Evolutionary conservation across 768 basidiomycete genomes (phyloP).

Genomic region (Suillus fuscotomentosus): DNA sequence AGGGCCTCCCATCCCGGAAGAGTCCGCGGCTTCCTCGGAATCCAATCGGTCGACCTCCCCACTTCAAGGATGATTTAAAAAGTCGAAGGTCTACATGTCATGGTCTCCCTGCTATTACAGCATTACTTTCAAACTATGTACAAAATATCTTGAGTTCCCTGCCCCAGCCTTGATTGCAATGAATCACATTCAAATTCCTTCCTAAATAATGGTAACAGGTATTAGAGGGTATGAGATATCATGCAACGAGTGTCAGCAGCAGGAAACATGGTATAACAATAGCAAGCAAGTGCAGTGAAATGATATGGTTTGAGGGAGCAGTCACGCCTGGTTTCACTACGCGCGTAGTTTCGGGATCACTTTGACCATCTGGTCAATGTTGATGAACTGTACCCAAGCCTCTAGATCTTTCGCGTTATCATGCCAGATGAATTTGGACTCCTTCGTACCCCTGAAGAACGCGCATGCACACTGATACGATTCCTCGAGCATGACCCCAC

Average conservation of each 20-base stretch:
- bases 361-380: constrained; percentile 78
- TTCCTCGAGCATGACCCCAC: constrained; percentile 54
- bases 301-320: background rate
- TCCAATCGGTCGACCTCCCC: background rate
- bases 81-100: background rate
- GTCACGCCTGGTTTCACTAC: constrained; percentile 22
- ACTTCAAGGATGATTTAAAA: background rate
- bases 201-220: background rate
- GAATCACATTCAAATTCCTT: background rate
- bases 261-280: constrained; percentile 5
- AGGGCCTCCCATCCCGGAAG: constrained; percentile 40
- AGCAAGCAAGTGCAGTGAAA: constrained; percentile 5
- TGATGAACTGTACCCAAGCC: constrained; percentile 83
- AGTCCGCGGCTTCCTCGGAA: background rate
- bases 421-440: constrained; percentile 72
- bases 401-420: constrained; percentile 65
- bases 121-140: background rate
- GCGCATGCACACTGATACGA: constrained; percentile 76
- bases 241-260: constrained; percentile 5
- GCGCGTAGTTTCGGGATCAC: constrained; percentile 75
- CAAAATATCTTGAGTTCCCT: background rate
- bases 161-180: background rate
- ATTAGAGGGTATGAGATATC: constrained; percentile 16
- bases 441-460: constrained; percentile 67
- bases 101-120: background rate